Base-by-base conservation (phyloP, 23 red algal genomes). In the Pyropia haitanensis region DNA sequence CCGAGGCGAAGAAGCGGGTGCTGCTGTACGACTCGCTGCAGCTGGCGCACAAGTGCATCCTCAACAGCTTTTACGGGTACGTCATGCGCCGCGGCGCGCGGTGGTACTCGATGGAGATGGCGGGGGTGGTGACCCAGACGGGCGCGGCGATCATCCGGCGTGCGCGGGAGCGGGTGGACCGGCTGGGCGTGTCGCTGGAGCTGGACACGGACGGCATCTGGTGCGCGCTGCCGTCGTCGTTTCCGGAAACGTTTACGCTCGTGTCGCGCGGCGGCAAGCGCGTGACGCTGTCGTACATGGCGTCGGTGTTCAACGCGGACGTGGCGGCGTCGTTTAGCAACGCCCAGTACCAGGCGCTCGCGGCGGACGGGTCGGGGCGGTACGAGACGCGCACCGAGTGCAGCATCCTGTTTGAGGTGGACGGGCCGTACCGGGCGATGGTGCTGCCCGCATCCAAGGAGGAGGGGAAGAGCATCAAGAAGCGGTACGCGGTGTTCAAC, bases 21-120 rank as follows among this genome's bases (percentile, higher is more conserved):
- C 65, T 91, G 12, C 70, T 98, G 44, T 98, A 98, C 60, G 94
- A 98, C 60, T 88, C 82, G 10, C 53, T 98, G 61, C 94, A 98
- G 61, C 62, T 98, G 4, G 94, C 94, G 21, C 94, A 98, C 69
- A 98, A 98, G 58, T 90, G 85, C 68, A 98, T 98, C 46, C 61
- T 98, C 56, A 98, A 98, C 66, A 91, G 86, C 4, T 98, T 98
- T 54, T 98, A 98, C 71, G 94, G 94, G 18, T 98, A 98, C 51
- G 85, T 98, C 18, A 98, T 98, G 94, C 72, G 94, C 21, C 70
- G 67, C 21, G 94, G 83, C 14, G 94, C 85, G 17, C 71, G 94
- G 9, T 98, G 94, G 94, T 98, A 98, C 58, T 98, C 94, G 20
- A 98, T 98, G 94, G 94, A 98, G 60, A 98, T 98, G 94, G 94